These are phyloP conservation scores for Smallanthus sonchifolius DNA, from an alignment of 129 eudicot species.

Conservation along the genomic window DNA sequence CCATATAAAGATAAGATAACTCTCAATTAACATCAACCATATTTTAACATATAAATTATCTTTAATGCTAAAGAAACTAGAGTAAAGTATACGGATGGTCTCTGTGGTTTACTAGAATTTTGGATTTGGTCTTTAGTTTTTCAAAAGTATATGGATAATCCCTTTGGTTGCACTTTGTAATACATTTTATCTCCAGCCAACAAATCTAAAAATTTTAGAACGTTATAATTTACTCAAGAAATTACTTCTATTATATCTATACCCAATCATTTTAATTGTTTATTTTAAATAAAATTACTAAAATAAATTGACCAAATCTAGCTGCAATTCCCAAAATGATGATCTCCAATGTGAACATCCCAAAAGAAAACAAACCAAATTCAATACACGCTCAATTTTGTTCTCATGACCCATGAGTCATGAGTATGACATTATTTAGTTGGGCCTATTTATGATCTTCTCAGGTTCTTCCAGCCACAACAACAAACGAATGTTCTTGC, in stretches of 20 bases:
- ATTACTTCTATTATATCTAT: background rate
- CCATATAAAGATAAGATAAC: background rate
- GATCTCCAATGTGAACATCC: constrained; percentile 28
- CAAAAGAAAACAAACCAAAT: background rate
- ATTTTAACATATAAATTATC: background rate
- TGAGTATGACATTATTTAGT: background rate
- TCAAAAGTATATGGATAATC: too few species aligned
- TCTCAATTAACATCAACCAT: constrained; percentile 18
- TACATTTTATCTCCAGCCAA: too few species aligned
- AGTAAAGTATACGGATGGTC: too few species aligned
- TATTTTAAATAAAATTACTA: background rate
- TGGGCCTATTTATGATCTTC: constrained; percentile 19
- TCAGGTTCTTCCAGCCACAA: constrained; percentile 22
- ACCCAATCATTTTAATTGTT: background rate
- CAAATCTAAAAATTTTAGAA: too few species aligned
- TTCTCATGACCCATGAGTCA: background rate
- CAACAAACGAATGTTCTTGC: constrained; percentile 25
- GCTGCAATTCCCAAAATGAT: constrained; percentile 9
- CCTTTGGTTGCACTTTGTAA: too few species aligned
- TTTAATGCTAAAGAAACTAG: background rate
- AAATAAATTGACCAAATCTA: constrained; percentile 12
- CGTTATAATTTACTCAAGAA: too few species aligned
- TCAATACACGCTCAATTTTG: background rate
- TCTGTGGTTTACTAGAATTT: too few species aligned
- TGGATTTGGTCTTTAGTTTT: too few species aligned